phyloP scores from a whole-genome alignment of 164 flowering plant species.

The Tetracentron sinense region DNA sequence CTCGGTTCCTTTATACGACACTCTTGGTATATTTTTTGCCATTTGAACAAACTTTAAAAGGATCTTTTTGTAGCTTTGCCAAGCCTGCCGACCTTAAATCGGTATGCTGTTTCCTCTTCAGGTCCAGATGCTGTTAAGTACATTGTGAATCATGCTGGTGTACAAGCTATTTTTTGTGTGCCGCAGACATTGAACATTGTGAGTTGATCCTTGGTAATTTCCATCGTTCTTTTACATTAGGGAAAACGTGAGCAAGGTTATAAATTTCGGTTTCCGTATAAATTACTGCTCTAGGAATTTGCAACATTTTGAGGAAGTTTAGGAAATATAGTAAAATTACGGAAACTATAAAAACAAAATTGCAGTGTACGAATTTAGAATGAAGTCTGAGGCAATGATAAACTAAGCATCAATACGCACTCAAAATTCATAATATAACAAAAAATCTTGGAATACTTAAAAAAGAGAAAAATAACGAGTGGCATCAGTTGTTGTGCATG shows the following conservation, averaged over 20 bases:
- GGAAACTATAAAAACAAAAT: no score
- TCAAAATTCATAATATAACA: no score
- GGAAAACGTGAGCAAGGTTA: background rate
- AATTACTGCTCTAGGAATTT: background rate
- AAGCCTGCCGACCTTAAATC: conserved; percentile 1
- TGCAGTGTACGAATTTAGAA: no score
- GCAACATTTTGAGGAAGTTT: no score
- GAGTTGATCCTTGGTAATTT: conserved; percentile 27
- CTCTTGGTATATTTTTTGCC: conserved; percentile 63
- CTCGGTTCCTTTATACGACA: conserved; percentile 96
- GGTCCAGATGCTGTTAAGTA: conserved; percentile 93
- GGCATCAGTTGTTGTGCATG: no score
- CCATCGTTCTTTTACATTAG: background rate
- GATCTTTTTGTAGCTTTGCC: background rate
- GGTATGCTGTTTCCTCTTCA: conserved; percentile 26
- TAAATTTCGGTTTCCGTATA: background rate
- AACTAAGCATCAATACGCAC: no score
- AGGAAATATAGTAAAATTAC: no score
- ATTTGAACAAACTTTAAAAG: background rate
- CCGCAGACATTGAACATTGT: conserved; percentile 68
- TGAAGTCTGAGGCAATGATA: no score
- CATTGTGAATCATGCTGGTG: conserved; percentile 69
- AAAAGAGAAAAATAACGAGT: no score
- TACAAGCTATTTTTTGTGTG: conserved; percentile 82
- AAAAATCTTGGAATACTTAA: no score